Conservation (phyloP, 495 filamentous ascomycete genomes). For the Evansstolkia leycettana region DNA sequence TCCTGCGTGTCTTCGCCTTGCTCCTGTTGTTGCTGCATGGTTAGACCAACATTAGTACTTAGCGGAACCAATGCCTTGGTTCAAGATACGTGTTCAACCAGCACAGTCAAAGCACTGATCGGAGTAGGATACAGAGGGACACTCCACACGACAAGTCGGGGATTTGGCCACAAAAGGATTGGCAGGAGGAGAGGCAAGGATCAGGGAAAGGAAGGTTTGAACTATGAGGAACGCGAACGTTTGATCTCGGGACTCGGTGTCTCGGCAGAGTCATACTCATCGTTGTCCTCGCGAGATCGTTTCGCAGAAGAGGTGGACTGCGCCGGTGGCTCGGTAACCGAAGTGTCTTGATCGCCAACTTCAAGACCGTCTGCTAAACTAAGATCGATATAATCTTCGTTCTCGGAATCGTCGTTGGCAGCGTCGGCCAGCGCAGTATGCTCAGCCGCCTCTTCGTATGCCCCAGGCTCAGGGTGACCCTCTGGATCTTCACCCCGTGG, state of each 20-base stretch:
- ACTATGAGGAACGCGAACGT: slow-evolving; percentile 19
- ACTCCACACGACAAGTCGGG: background rate
- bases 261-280: slow-evolving; percentile 17
- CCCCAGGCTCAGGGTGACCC: slow-evolving; percentile 11
- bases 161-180: background rate
- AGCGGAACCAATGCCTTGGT: too few relatives aligned
- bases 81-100: background rate
- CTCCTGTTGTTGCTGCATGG: background rate
- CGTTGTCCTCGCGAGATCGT: slow-evolving; percentile 17
- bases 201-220: background rate
- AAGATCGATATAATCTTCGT: slow-evolving; percentile 15
- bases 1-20: background rate
- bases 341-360: background rate
- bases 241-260: slow-evolving; percentile 16
- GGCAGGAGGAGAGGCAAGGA: background rate
- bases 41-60: background rate
- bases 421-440: slow-evolving; percentile 6
- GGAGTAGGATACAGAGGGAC: background rate
- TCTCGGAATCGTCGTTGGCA: slow-evolving; percentile 21
- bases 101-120: background rate
- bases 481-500: slow-evolving; percentile 1
- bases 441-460: slow-evolving; percentile 6
- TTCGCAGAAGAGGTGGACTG: slow-evolving; percentile 10
- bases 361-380: background rate
- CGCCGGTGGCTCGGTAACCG: background rate